Evolutionary conservation across 2,329 filamentous ascomycete species (phyloP).

Genomic region (Calcarisporium arbuscula): DNA sequence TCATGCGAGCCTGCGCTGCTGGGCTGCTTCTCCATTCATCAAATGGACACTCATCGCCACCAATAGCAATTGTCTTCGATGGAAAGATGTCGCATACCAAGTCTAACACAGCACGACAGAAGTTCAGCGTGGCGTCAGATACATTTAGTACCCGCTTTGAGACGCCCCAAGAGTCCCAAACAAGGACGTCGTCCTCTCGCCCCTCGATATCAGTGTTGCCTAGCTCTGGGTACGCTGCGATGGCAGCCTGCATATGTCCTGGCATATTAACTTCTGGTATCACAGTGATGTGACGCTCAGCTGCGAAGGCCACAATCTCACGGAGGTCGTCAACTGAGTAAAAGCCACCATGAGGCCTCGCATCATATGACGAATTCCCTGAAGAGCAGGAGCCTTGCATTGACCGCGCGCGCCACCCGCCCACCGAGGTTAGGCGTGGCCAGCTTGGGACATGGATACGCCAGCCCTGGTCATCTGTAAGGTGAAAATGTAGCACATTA

Average conservation of each 20-base stretch:
- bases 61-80: constrained; percentile 9
- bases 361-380: constrained; percentile 9
- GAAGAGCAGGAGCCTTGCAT: constrained; percentile 9
- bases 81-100: constrained; percentile 12
- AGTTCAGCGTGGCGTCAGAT: constrained; percentile 10
- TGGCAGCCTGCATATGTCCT: constrained; percentile 14
- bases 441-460: constrained; percentile 9
- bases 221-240: constrained; percentile 14
- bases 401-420: constrained; percentile 10
- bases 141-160: constrained; percentile 13
- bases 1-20: constrained; percentile 8
- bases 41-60: constrained; percentile 13
- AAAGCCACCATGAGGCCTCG: constrained; percentile 10
- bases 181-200: constrained; percentile 1
- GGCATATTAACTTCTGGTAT: constrained; percentile 16
- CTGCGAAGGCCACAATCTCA: constrained; percentile 10
- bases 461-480: constrained; percentile 14
- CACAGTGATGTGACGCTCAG: constrained; percentile 11
- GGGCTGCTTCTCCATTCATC: constrained; percentile 11
- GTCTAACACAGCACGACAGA: constrained; percentile 12
- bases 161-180: constrained; percentile 13
- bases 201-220: constrained; percentile 10
- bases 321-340: constrained; percentile 10
- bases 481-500: constrained; percentile 11
- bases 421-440: constrained; percentile 10